A percentile compares a stretch with the other conserved stretches of the same genome.
These are phyloP conservation scores for Penicillium capsulatum DNA, from an alignment of 2,329 filamentous ascomycete species.

Conservation along the genomic window DNA sequence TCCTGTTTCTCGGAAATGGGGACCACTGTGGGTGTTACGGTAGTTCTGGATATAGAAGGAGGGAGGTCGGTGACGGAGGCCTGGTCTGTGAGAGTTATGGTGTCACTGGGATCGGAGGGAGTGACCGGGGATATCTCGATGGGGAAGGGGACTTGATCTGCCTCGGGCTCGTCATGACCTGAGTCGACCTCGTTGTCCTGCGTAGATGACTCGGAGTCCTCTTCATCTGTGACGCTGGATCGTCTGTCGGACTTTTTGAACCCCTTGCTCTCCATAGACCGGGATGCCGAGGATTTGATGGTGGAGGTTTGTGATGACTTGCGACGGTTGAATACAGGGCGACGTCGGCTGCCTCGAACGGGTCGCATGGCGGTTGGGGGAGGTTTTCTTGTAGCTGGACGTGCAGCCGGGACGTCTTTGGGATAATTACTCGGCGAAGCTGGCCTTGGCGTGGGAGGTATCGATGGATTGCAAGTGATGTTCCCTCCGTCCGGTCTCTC, in stretches of 20 bases:
- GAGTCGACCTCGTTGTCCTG: not conserved
- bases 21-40: not conserved
- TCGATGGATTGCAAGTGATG: constrained; percentile 26
- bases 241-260: not conserved
- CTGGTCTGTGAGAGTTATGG: not conserved
- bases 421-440: constrained; percentile 6
- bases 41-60: too few relatives aligned
- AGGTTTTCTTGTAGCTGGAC: constrained; percentile 27
- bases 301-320: constrained; percentile 34
- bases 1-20: constrained; percentile 6
- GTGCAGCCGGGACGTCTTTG: constrained; percentile 4
- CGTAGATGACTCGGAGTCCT: not conserved
- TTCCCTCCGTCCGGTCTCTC: constrained; percentile 22
- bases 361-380: constrained; percentile 26
- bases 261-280: constrained; percentile 38
- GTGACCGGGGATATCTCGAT: too few relatives aligned
- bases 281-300: constrained; percentile 64
- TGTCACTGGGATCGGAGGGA: too few relatives aligned
- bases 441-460: constrained; percentile 23
- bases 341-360: constrained; percentile 26
- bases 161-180: not conserved
- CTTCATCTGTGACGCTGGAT: too few relatives aligned
- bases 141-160: not conserved
- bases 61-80: not conserved
- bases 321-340: constrained; percentile 32